Evolutionary conservation across 202 grass and related monocot species (phyloP), one percentile per base, ranked within the genome.

Genomic region (Setaria viridis): DNA sequence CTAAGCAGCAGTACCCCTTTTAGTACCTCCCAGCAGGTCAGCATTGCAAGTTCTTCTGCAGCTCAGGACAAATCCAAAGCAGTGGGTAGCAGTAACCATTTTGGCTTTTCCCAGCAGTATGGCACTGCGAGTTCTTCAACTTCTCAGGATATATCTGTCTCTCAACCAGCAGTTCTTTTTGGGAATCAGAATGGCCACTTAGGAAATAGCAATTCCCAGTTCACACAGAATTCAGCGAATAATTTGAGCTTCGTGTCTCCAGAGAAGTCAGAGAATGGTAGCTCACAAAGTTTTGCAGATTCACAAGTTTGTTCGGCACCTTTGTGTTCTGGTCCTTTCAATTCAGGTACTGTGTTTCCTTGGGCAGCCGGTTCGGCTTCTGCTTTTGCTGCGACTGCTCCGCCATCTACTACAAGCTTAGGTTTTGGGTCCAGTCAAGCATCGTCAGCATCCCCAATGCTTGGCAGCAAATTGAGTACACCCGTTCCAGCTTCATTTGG

Each of bases 301-400:
- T 70, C 84, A 77, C 25, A 25, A 66, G 76, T 81, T 83, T 75
- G 47, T 69, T 78, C 79, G 62, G 79, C 88, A 67, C 43, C 75
- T 48, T 20, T 32, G 14, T 19, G n/a, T 72, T 67, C 84, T 14
- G 78, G 71, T 21, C 47, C 86, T 66, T 72, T 39, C 19, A 66
- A 46, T 62, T 45, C 48, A 46, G 78, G 21, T 54, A 51, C 88
- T 55, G 1, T 85, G 7, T 66, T 83, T 84, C 43, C 83, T 34
- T 86, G 50, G 15, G 57, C 70, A 47, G 10, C 51, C 66, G 49
- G 64, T 71, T 56, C 54, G 76, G 54, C 54, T 76, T 79, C 46
- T 65, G 70, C 77, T 45, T 32, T 57, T 14, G 21, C n/a, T 45
- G n/a, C 41, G 55, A 46, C 80, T 65, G 43, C n/a, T 73, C 9